These are phyloP conservation scores for Beauveria asiatica DNA, from an alignment of 2,329 filamentous ascomycete genomes.

Conservation along the genomic window DNA sequence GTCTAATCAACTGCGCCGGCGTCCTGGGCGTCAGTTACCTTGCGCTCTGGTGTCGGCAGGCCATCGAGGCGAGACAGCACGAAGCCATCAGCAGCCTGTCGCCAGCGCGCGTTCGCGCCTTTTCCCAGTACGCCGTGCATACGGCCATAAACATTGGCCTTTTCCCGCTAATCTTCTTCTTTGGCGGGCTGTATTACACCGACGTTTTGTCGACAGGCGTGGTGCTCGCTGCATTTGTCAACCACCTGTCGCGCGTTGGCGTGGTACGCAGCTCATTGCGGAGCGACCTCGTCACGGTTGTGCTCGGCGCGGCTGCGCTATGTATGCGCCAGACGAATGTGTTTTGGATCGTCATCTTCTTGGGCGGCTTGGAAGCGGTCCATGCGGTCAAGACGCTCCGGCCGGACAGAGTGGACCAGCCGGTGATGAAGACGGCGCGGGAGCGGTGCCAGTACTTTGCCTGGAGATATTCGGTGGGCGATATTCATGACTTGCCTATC, in stretches of 20 bases:
- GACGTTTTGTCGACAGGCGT: constrained; percentile 74
- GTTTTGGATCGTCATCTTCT: constrained; percentile 82
- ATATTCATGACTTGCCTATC: constrained; percentile 47
- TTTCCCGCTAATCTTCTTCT: constrained; percentile 92
- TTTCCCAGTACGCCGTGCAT: constrained; percentile 41
- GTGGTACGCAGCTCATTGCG: constrained; percentile 21
- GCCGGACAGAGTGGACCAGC: constrained; percentile 23
- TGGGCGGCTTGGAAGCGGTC: constrained; percentile 53
- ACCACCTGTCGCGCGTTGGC: constrained; percentile 40
- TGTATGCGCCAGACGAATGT: constrained; percentile 90
- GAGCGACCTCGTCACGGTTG: constrained; percentile 37
- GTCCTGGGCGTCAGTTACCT: constrained; percentile 33
- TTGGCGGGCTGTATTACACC: constrained; percentile 90
- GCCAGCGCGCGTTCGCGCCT: constrained; percentile 11
- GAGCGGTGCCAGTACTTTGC: constrained; percentile 30
- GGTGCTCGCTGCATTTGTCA: constrained; percentile 61
- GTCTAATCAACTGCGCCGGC: constrained; percentile 38
- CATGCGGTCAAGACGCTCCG: constrained; percentile 40
- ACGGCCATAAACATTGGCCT: constrained; percentile 71
- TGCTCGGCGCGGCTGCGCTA: constrained; percentile 57
- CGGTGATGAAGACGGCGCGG: constrained; percentile 22
- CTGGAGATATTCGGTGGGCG: constrained; percentile 38
- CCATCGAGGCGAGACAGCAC: constrained; percentile 37
- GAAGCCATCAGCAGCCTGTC: constrained; percentile 15
- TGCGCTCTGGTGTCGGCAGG: constrained; percentile 42